A percentile compares a stretch with the other conserved stretches of the same genome.
Conservation (phyloP, 73 alveolate genomes). For the Blepharisma japonicum region DNA sequence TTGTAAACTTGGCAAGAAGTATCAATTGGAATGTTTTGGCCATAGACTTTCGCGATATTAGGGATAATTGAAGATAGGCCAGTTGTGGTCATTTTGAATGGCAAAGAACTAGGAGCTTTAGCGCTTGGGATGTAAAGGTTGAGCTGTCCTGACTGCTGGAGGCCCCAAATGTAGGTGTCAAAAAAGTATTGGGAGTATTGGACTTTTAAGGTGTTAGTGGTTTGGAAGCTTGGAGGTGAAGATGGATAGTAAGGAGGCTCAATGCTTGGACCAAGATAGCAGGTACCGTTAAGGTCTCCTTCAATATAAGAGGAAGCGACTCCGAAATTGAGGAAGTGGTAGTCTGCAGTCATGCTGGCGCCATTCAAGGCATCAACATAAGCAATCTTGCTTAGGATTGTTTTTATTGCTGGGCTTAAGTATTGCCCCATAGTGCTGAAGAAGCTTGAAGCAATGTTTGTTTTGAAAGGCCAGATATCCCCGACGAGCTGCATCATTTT, state of each 20-base stretch:
- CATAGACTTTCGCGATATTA: background rate
- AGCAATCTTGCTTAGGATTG: too few relatives aligned
- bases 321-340: too few relatives aligned
- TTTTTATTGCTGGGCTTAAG: too few relatives aligned
- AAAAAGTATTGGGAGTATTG: constrained; percentile 14
- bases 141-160: background rate
- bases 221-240: background rate
- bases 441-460: too few relatives aligned
- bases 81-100: background rate
- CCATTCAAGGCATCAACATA: too few relatives aligned
- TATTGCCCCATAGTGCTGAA: too few relatives aligned
- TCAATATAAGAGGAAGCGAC: too few relatives aligned
- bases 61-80: background rate
- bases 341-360: too few relatives aligned
- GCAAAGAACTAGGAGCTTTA: background rate
- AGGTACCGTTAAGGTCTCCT: too few relatives aligned
- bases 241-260: background rate
- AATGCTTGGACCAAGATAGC: too few relatives aligned
- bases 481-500: too few relatives aligned
- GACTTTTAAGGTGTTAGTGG: constrained; percentile 5
- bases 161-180: background rate
- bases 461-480: too few relatives aligned
- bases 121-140: background rate
- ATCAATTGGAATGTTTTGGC: background rate
- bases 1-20: background rate